A percentile compares a stretch with the other conserved stretches of the same genome.
phyloP scores from a whole-genome alignment of 139 green algal species.

The Chlorella sp. region DNA sequence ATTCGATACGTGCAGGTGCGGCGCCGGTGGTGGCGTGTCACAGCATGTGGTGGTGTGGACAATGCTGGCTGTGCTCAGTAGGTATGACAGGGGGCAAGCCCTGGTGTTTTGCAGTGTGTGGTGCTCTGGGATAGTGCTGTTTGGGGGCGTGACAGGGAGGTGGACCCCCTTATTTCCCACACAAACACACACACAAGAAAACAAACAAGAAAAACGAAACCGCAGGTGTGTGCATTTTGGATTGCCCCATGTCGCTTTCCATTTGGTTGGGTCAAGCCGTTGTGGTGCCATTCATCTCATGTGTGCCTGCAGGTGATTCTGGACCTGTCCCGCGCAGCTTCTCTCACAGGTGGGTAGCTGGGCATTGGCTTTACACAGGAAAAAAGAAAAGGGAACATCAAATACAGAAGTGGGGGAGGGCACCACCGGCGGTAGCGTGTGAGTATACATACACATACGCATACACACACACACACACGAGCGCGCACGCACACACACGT shows the following conservation, averaged over 20 bases:
- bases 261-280: not conserved
- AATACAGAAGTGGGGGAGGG: too few species aligned
- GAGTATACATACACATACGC: not conserved
- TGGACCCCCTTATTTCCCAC: too few species aligned
- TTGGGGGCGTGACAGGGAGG: too few species aligned
- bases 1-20: conserved; percentile 89
- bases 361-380: too few species aligned
- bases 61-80: too few species aligned
- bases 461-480: not conserved
- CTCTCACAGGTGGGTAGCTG: not conserved
- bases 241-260: too few species aligned
- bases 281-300: not conserved
- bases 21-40: not conserved
- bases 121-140: too few species aligned
- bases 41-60: not conserved
- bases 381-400: too few species aligned
- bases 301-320: conserved; percentile 61
- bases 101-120: not conserved
- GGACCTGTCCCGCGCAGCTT: conserved; percentile 82
- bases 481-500: not conserved
- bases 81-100: not conserved
- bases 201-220: too few species aligned
- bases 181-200: too few species aligned
- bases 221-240: too few species aligned
- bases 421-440: too few species aligned